These are phyloP conservation scores for Boletus edulis DNA, from an alignment of 768 basidiomycete species.

Conservation along the genomic window DNA sequence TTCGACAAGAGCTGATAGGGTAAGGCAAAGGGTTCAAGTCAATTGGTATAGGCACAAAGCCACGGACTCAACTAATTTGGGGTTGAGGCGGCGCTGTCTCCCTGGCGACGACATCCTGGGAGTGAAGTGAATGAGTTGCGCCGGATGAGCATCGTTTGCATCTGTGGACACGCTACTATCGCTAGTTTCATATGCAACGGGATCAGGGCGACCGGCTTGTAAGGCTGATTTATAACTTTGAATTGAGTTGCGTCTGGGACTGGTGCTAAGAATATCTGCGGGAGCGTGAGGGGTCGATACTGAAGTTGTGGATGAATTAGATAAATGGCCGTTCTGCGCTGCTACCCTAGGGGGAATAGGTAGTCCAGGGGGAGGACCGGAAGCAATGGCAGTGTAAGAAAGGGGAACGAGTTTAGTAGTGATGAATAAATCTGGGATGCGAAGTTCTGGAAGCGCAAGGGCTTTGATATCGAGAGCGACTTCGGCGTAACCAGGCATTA, in stretches of 20 bases:
- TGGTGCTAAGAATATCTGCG: conserved; percentile 13
- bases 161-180: conserved; percentile 47
- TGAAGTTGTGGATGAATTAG: conserved; percentile 13
- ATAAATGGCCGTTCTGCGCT: conserved; percentile 3
- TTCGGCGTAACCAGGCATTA: conserved; percentile 61
- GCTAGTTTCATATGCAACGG: conserved; percentile 42
- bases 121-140: conserved; percentile 26
- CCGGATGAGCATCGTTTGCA: conserved; percentile 34
- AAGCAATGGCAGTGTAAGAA: conserved; percentile 25
- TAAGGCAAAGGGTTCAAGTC: conserved; percentile 12
- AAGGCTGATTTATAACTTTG: conserved; percentile 44
- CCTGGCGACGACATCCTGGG: conserved; percentile 33
- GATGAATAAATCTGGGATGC: conserved; percentile 59
- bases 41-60: conserved; percentile 10
- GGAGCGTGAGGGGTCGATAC: background rate
- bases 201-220: conserved; percentile 21
- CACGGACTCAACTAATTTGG: conserved; percentile 47
- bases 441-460: conserved; percentile 53
- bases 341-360: conserved; percentile 14
- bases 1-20: conserved; percentile 53
- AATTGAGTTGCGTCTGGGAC: conserved; percentile 23
- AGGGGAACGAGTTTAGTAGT: conserved; percentile 45
- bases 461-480: conserved; percentile 57
- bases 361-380: conserved; percentile 26
- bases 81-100: conserved; percentile 44